phyloP scores from a whole-genome alignment of 192 early-diverging fungal genomes.

The Backusella liffmaniae region DNA sequence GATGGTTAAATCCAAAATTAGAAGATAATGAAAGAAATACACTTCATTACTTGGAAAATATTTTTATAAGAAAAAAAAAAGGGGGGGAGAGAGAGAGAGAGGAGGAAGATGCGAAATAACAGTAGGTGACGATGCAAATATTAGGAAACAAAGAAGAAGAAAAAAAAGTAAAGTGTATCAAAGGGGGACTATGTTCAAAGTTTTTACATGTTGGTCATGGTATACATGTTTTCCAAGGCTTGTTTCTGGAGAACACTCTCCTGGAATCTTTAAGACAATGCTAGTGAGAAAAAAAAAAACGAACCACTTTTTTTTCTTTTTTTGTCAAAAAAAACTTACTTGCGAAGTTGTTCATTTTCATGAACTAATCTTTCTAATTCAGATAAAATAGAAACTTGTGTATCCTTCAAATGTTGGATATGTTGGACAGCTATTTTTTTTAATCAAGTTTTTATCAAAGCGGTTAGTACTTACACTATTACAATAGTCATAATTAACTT shows the following conservation, averaged over 20 bases:
- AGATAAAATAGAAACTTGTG: conserved; percentile 38
- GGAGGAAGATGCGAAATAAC: not conserved
- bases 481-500: conserved; percentile 10
- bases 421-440: conserved; percentile 37
- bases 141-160: not conserved
- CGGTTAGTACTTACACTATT: not conserved
- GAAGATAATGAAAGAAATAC: not conserved
- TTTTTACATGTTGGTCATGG: conserved; percentile 29
- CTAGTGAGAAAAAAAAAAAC: not conserved
- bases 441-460: not conserved
- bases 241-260: conserved; percentile 37
- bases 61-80: not conserved
- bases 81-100: not conserved
- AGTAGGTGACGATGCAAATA: conserved; percentile 17
- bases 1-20: not conserved
- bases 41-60: not conserved
- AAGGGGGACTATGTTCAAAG: conserved; percentile 3
- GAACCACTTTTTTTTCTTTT: not conserved
- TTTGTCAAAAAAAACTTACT: conserved; percentile 21
- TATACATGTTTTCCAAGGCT: conserved; percentile 40
- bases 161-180: not conserved
- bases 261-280: conserved; percentile 25
- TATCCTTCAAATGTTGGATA: conserved; percentile 44
- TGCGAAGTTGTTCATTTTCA: conserved; percentile 40
- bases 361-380: conserved; percentile 35